Base-by-base conservation (phyloP, 148 eudicot genomes). In the Cornus controversa region DNA sequence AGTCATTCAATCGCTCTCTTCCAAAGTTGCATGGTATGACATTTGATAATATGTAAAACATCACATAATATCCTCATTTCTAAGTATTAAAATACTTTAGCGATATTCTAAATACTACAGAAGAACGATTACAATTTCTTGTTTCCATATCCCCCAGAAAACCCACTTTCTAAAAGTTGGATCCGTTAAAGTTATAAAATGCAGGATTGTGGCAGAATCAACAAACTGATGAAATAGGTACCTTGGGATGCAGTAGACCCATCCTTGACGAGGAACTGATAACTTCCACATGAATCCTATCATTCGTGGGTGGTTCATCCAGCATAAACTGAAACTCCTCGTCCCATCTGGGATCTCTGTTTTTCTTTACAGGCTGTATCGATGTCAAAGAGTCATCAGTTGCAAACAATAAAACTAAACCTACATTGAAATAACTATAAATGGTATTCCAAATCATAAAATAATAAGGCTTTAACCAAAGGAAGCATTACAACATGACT, bases 341-440 rank as follows among this genome's bases (percentile, higher is more conserved):
- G 3, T 81, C 89, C 89, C 91, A 91, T 81, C 89, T 83, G 0
- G 94, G 94, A 79, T 91, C 94, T 77, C 89, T 84, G 63, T 84
- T 91, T 71, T 89, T 91, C 89, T 87, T 91, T 22, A 91, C 26
- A n/a, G 40, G 34, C 94, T 91, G 86, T 25, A 72, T 42, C 68
- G 71, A 75, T 26, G 18, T 47, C 34, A 68, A 24, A 42, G 23
- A 77, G 6, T 22, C 26, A 67, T 47, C 57, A 67, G 71, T 45
- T 23, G 14, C 50, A 13, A 34, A 65, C 60, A 40, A 27, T 8
- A 65, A 18, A 23, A n/a, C 40, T n/a, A n/a, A 74, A 62, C 25
- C 67, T 18, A 62, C 28, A 22, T 62, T 16, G 36, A 40, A 72
- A 54, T 13, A 29, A 10, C 45, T 29, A 40, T 28, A 2, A 10